Evolutionary conservation across 495 filamentous ascomycete genomes (phyloP).

Genomic region (Recurvomyces mirabilis): DNA sequence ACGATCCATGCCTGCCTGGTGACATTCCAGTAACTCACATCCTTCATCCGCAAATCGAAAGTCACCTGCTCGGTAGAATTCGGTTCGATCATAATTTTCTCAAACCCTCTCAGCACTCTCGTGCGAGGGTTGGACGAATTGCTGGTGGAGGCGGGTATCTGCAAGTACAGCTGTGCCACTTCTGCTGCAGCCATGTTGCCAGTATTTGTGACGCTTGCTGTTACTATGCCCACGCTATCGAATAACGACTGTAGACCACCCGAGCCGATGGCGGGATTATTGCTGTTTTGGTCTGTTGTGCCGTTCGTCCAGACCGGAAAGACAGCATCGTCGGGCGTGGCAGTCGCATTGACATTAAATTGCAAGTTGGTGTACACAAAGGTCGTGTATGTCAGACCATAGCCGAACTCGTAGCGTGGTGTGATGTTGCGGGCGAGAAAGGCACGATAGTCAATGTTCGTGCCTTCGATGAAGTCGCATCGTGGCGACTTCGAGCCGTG

Average conservation of each 20-base stretch:
- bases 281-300: conserved; percentile 12
- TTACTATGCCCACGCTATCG: conserved; percentile 27
- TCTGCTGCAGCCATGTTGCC: conserved; percentile 15
- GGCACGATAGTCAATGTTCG: conserved; percentile 26
- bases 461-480: conserved; percentile 23
- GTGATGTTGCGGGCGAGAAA: conserved; percentile 21
- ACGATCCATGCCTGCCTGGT: conserved; percentile 15
- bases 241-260: conserved; percentile 5
- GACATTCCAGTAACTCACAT: conserved; percentile 20
- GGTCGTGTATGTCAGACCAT: conserved; percentile 8
- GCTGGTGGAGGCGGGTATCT: conserved; percentile 15
- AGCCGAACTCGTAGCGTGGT: conserved; percentile 26
- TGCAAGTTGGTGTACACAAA: conserved; percentile 8
- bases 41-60: conserved; percentile 18
- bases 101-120: conserved; percentile 19
- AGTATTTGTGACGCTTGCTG: conserved; percentile 21
- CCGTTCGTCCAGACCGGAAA: conserved; percentile 9
- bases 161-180: conserved; percentile 23
- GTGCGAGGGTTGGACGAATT: conserved; percentile 8
- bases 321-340: conserved; percentile 2
- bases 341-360: conserved; percentile 10
- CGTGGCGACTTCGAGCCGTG: conserved; percentile 9
- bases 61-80: conserved; percentile 9
- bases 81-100: conserved; percentile 12
- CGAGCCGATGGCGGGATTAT: conserved; percentile 17